Base-by-base conservation (phyloP, 306 rosid genomes). In the Cyclanthera cordifolia region DNA sequence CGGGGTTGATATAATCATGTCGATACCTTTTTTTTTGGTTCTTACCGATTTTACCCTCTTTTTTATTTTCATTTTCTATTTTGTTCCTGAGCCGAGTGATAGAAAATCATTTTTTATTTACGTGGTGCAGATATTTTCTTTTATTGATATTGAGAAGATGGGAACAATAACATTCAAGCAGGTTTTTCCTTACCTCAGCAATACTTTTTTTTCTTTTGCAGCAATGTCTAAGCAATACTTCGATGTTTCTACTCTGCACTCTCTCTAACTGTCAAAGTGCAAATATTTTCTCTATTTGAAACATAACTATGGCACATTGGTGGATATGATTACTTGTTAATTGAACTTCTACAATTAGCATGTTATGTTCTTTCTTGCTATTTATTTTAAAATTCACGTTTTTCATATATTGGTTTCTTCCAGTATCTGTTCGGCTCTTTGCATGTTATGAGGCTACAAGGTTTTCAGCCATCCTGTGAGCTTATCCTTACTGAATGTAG, bases 341-440 rank as follows among this genome's bases (percentile, higher is more conserved):
- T 55, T 55, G 37, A 61, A 61, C 49, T 39, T 41, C 16, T 15
- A 8, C 27, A 61, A 53, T 20, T 58, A 10, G 49, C 49, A 46
- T 37, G 37, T n/a, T n/a, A 16, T 46, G 72, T 25, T 49, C 24
- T 49, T 34, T 49, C 56, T 8, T 48, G 20, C 15, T 30, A 34
- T 17, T 60, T 50, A 6, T 25, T 30, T 27, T 27, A 10, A 30
- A 10, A 53, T 37, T 39, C 72, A 67, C 45, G 10, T 48, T 67
- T 24, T 14, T 67, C 25, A 50, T 28, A 15, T 56, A 19, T 57
- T 23, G 57, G 76, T 73, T 81, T 72, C 75, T 53, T 79, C 69
- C 85, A 88, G 99, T 90, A 90, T 79, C 81, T 94, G 73, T 87
- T 69, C 66, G 90, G 85, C 46, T 86, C 96, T 30, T 88, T 73